Conservation (phyloP, 1,139 yeast species). For the Candida neerlandica region DNA sequence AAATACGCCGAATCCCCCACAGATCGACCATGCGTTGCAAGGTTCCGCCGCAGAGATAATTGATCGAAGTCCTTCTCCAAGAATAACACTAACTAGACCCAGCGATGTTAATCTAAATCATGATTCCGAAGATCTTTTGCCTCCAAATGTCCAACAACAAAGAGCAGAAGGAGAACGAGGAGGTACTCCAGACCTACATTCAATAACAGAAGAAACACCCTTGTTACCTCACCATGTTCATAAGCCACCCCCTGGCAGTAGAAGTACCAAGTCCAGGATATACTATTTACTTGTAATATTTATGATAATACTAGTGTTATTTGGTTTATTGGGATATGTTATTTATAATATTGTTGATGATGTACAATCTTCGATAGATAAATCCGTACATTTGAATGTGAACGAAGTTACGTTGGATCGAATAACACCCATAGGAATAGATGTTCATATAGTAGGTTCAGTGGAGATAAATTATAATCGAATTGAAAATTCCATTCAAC, state of each 20-base stretch:
- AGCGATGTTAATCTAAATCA: constrained; percentile 3
- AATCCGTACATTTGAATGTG: constrained; percentile 24
- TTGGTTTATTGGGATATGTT: neutral
- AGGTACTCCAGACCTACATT: neutral
- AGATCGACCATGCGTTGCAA: neutral
- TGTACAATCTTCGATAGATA: constrained; percentile 18
- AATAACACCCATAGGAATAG: constrained; percentile 27
- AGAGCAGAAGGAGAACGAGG: neutral
- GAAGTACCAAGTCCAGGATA: neutral
- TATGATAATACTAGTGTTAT: neutral
- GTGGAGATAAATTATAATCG: constrained; percentile 29
- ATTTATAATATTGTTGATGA: constrained; percentile 8
- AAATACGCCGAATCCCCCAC: neutral
- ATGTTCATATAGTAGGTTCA: constrained; percentile 27
- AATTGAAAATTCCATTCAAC: constrained; percentile 23
- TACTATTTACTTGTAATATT: neutral
- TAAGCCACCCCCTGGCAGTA: neutral
- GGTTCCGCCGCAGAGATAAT: neutral
- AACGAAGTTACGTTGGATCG: constrained; percentile 22
- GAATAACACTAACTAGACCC: constrained; percentile 4
- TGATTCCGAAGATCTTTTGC: neutral
- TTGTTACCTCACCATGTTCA: neutral
- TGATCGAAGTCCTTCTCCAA: constrained; percentile 2
- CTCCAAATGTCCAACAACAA: neutral
- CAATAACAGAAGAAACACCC: constrained; percentile 3